phyloP scores from a whole-genome alignment of 2,329 filamentous ascomycete genomes.

The Penicillium sp. region DNA sequence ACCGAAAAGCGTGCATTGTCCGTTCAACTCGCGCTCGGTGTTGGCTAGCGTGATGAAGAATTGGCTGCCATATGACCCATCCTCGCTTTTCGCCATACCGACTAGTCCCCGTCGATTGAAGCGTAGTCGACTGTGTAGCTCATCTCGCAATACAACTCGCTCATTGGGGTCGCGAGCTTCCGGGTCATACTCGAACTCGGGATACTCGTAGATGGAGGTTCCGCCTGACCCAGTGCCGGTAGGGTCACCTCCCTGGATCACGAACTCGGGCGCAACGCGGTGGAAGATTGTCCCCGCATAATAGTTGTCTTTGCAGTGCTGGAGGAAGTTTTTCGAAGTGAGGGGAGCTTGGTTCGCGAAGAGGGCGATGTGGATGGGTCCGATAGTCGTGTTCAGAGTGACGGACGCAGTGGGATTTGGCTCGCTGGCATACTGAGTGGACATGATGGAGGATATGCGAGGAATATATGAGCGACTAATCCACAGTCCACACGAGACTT shows the following conservation, averaged over 20 bases:
- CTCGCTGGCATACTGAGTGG: constrained; percentile 89
- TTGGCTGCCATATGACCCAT: constrained; percentile 87
- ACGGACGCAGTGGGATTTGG: constrained; percentile 92
- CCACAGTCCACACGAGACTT: not conserved
- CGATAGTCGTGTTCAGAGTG: constrained; percentile 84
- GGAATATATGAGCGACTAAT: not conserved
- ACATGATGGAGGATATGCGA: constrained; percentile 61
- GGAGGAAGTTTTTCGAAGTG: constrained; percentile 92
- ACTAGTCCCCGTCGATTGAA: constrained; percentile 89
- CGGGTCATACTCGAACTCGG: constrained; percentile 59
- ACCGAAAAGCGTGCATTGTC: constrained; percentile 92
- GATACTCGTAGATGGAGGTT: constrained; percentile 85
- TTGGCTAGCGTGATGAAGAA: constrained; percentile 91
- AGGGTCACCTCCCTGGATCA: constrained; percentile 92
- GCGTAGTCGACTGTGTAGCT: constrained; percentile 88
- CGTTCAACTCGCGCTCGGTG: constrained; percentile 80
- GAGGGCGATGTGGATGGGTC: constrained; percentile 87
- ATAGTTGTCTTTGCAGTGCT: constrained; percentile 92
- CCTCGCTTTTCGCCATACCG: constrained; percentile 83
- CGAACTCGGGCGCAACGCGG: constrained; percentile 86
- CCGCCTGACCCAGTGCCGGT: constrained; percentile 91
- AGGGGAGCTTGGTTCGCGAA: constrained; percentile 94
- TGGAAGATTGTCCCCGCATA: constrained; percentile 95
- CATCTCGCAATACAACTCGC: constrained; percentile 76
- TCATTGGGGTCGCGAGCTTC: constrained; percentile 51